phyloP scores from a whole-genome alignment of 345 rosid species.

The Balakata baccata region DNA sequence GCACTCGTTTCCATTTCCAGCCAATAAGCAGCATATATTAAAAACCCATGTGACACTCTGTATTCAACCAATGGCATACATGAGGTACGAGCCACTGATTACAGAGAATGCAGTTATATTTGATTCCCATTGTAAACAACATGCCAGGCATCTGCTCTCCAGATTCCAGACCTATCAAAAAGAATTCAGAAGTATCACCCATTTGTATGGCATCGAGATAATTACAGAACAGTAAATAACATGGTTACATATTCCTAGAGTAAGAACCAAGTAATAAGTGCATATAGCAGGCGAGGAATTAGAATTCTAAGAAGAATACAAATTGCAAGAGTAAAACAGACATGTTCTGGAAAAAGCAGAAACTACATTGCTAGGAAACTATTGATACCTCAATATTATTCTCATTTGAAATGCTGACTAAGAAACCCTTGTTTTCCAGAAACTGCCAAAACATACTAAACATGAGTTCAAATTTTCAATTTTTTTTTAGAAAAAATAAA shows the following conservation, averaged over 20 bases:
- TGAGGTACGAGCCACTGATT: slow-evolving; percentile 65
- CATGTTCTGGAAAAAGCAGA: background rate
- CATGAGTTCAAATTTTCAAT: background rate
- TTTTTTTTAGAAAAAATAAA: too few relatives aligned
- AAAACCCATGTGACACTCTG: slow-evolving; percentile 9
- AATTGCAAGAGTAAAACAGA: background rate
- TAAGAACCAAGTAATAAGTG: background rate
- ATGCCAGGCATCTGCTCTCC: slow-evolving; percentile 51
- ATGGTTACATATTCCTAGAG: too few relatives aligned
- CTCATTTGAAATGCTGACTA: slow-evolving; percentile 58
- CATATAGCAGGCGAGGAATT: background rate
- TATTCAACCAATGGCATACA: slow-evolving; percentile 41
- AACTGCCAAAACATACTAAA: slow-evolving; percentile 46
- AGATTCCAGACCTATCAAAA: slow-evolving; percentile 80
- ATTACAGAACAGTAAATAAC: background rate
- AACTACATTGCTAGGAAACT: background rate
- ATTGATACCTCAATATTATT: slow-evolving; percentile 71
- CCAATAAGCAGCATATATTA: slow-evolving; percentile 8
- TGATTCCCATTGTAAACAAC: slow-evolving; percentile 64
- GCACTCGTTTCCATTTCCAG: slow-evolving; percentile 16
- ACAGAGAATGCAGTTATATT: slow-evolving; percentile 77
- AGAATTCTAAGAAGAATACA: background rate
- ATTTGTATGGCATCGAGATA: too few relatives aligned
- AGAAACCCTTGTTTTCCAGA: slow-evolving; percentile 71
- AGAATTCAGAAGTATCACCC: background rate